Conservation (phyloP, 768 basidiomycete genomes). For the Hypsizygus marmoreus region DNA sequence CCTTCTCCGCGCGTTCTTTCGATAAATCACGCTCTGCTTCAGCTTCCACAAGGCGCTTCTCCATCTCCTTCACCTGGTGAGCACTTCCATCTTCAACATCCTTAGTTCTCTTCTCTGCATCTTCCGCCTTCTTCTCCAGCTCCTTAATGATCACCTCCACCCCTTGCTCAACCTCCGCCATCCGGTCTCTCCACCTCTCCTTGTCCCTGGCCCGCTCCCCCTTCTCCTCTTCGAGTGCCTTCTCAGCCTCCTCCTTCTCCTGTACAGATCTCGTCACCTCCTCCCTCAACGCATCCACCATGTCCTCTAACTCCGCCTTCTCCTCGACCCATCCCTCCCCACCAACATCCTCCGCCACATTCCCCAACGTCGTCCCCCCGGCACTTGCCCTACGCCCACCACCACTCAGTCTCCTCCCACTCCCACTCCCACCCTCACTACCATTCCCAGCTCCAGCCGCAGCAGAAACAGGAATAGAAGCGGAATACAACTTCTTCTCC, state of each 20-base stretch:
- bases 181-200: slow-evolving; percentile 68
- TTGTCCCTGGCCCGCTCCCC: slow-evolving; percentile 65
- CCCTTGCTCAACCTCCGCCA: slow-evolving; percentile 70
- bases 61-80: slow-evolving; percentile 44
- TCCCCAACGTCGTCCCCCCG: slow-evolving; percentile 52
- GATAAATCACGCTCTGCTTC: slow-evolving; percentile 58
- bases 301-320: slow-evolving; percentile 58
- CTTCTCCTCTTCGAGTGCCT: slow-evolving; percentile 54
- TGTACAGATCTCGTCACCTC: slow-evolving; percentile 46
- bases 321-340: slow-evolving; percentile 76
- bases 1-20: slow-evolving; percentile 61
- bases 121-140: slow-evolving; percentile 56
- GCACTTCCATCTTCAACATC: slow-evolving; percentile 40
- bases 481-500: slow-evolving; percentile 32
- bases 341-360: slow-evolving; percentile 62
- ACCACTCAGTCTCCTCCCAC: slow-evolving; percentile 36
- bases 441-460: slow-evolving; percentile 20
- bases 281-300: slow-evolving; percentile 50
- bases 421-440: too few relatives aligned
- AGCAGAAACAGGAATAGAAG: slow-evolving; percentile 25
- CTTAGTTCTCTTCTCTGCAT: slow-evolving; percentile 50
- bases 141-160: slow-evolving; percentile 68
- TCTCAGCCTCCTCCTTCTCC: slow-evolving; percentile 48
- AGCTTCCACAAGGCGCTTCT: slow-evolving; percentile 44
- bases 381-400: slow-evolving; percentile 54